Conservation (phyloP, 78 protist genomes). For the Dictyostelium citrinum region DNA sequence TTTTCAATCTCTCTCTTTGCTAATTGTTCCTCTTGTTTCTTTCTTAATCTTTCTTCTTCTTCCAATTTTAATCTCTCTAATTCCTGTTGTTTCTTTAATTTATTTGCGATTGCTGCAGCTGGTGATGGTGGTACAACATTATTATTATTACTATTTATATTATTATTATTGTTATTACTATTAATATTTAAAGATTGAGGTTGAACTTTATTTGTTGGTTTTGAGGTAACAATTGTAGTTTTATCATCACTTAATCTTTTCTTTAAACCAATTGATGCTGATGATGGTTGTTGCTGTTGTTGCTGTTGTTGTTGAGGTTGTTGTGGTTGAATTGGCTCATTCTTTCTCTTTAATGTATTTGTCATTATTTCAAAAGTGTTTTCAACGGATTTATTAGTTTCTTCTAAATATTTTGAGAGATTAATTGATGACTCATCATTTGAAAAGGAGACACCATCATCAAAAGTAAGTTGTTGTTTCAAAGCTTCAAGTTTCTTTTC, state of each 20-base stretch:
- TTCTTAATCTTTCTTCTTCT: conserved; percentile 27
- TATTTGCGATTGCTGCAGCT: neutral
- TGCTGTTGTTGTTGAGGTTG: too few species aligned
- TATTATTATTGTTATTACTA: neutral
- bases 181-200: neutral
- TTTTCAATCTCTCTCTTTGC: neutral
- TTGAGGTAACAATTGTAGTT: neutral
- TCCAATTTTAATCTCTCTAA: conserved; percentile 1
- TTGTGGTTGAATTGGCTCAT: neutral
- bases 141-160: neutral
- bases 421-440: neutral
- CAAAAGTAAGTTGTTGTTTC: conserved; percentile 2
- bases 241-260: conserved; percentile 28
- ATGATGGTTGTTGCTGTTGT: neutral
- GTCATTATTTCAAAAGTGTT: neutral
- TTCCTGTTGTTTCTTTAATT: conserved; percentile 19
- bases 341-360: conserved; percentile 25
- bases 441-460: neutral
- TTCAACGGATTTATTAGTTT: conserved; percentile 4
- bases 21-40: neutral
- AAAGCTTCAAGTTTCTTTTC: neutral
- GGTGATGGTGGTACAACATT: neutral
- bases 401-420: neutral
- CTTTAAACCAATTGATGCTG: neutral
- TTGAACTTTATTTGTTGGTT: neutral